Conservation (phyloP, 1,284 basidiomycete genomes). For the Ganoderma lucidum region DNA sequence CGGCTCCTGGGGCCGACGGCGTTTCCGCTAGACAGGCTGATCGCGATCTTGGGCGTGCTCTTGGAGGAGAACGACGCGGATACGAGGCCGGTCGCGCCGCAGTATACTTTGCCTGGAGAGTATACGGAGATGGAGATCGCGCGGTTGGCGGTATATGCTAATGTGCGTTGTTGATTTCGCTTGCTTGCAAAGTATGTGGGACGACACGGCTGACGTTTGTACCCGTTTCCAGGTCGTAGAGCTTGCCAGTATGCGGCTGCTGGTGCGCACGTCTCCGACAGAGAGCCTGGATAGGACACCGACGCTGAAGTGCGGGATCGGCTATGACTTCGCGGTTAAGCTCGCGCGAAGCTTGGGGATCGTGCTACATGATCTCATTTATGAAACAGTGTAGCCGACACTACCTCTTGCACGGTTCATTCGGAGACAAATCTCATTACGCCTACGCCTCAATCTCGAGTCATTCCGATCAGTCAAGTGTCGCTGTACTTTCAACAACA, state of each 20-base stretch:
- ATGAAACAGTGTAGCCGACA: slow-evolving; percentile 54
- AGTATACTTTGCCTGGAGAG: slow-evolving; percentile 63
- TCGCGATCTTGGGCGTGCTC: slow-evolving; percentile 86
- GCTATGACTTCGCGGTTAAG: slow-evolving; percentile 66
- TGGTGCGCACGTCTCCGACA: slow-evolving; percentile 70
- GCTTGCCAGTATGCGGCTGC: slow-evolving; percentile 70
- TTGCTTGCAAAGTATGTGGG: not conserved
- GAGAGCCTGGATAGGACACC: slow-evolving; percentile 77
- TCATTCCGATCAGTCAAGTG: not conserved
- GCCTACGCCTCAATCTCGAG: not conserved
- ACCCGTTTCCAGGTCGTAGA: slow-evolving; percentile 66
- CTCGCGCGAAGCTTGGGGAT: slow-evolving; percentile 74
- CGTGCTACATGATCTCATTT: slow-evolving; percentile 74
- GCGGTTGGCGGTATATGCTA: slow-evolving; percentile 63
- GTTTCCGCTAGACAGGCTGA: slow-evolving; percentile 84
- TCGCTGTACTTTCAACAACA: not conserved
- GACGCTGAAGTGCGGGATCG: slow-evolving; percentile 79
- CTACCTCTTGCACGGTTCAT: not conserved
- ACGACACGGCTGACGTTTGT: not conserved
- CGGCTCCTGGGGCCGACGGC: slow-evolving; percentile 81
- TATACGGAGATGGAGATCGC: slow-evolving; percentile 75
- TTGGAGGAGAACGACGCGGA: slow-evolving; percentile 84
- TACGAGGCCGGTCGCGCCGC: slow-evolving; percentile 50
- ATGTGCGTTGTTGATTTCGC: slow-evolving; percentile 46
- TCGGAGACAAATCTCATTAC: not conserved